phyloP scores from a whole-genome alignment of 1,139 yeast species.

The Nakaseomyces delphensis region DNA sequence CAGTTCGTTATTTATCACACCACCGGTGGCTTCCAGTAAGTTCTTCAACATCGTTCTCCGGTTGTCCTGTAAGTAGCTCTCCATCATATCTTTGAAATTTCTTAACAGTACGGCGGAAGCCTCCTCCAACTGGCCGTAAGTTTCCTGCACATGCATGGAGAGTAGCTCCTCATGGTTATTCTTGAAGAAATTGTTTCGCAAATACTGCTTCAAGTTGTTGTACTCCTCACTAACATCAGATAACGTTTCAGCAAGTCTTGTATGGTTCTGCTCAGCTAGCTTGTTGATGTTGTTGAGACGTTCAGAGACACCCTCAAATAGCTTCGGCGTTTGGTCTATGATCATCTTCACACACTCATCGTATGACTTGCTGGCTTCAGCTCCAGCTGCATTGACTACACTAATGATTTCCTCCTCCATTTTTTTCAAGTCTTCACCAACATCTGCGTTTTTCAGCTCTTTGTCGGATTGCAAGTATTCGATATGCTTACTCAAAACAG shows the following conservation, averaged over 20 bases:
- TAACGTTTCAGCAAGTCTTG: conserved; percentile 20
- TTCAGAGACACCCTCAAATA: conserved; percentile 17
- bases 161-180: conserved; percentile 30
- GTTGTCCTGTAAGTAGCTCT: conserved; percentile 27
- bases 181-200: conserved; percentile 31
- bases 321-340: conserved; percentile 20
- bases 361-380: conserved; percentile 20
- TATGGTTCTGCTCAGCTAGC: conserved; percentile 15
- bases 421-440: conserved; percentile 16
- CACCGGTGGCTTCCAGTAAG: conserved; percentile 27
- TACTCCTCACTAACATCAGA: conserved; percentile 30
- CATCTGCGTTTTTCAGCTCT: conserved; percentile 13
- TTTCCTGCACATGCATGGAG: conserved; percentile 22
- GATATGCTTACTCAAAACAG: conserved; percentile 16
- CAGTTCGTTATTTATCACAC: conserved; percentile 31
- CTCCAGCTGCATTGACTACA: conserved; percentile 15
- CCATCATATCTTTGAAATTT: conserved; percentile 23
- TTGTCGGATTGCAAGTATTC: conserved; percentile 17
- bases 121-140: conserved; percentile 26
- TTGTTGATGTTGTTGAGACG: conserved; percentile 13
- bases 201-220: conserved; percentile 30
- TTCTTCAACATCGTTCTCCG: conserved; percentile 26
- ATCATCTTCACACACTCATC: conserved; percentile 21
- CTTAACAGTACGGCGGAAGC: conserved; percentile 27
- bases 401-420: conserved; percentile 20